Evolutionary conservation across 2,329 filamentous ascomycete species (phyloP).

Genomic region (Trichothecium roseum): DNA sequence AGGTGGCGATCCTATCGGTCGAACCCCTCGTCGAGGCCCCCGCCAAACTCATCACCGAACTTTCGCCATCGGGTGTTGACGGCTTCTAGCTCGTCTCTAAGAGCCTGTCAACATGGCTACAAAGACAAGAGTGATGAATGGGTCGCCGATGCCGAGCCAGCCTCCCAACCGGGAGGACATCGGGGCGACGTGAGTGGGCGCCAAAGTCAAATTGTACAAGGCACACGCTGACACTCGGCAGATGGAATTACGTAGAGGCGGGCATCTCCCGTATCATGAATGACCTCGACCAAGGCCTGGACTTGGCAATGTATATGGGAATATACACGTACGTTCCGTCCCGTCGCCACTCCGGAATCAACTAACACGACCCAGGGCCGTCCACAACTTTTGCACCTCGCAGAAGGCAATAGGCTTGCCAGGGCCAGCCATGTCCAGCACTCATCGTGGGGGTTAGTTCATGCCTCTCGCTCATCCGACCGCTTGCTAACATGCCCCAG

Average conservation of each 20-base stretch:
- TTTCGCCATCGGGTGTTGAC: neutral
- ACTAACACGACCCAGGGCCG: slow-evolving; percentile 50
- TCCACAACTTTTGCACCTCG: slow-evolving; percentile 98
- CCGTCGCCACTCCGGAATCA: neutral
- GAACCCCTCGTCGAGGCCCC: slow-evolving; percentile 3
- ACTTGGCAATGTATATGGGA: slow-evolving; percentile 95
- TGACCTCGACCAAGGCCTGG: slow-evolving; percentile 82
- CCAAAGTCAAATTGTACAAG: neutral
- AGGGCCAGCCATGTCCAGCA: slow-evolving; percentile 24
- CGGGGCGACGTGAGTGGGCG: slow-evolving; percentile 31
- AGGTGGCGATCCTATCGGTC: neutral
- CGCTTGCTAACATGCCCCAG: slow-evolving; percentile 30
- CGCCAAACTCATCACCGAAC: slow-evolving; percentile 1
- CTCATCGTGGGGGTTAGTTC: slow-evolving; percentile 49
- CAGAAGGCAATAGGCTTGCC: slow-evolving; percentile 73
- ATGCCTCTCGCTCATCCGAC: neutral
- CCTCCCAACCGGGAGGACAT: slow-evolving; percentile 51
- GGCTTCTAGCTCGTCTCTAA: neutral
- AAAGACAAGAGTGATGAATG: slow-evolving; percentile 22
- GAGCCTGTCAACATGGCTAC: slow-evolving; percentile 17
- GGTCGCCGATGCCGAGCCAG: slow-evolving; percentile 40
- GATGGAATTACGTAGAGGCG: slow-evolving; percentile 81
- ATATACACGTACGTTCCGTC: slow-evolving; percentile 64
- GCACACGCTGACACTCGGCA: slow-evolving; percentile 21
- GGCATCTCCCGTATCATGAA: slow-evolving; percentile 92